Evolutionary conservation across 202 grass and related monocot genomes (phyloP), one percentile per base, ranked within the genome.

Genomic region (Miscanthus sacchariflorus): DNA sequence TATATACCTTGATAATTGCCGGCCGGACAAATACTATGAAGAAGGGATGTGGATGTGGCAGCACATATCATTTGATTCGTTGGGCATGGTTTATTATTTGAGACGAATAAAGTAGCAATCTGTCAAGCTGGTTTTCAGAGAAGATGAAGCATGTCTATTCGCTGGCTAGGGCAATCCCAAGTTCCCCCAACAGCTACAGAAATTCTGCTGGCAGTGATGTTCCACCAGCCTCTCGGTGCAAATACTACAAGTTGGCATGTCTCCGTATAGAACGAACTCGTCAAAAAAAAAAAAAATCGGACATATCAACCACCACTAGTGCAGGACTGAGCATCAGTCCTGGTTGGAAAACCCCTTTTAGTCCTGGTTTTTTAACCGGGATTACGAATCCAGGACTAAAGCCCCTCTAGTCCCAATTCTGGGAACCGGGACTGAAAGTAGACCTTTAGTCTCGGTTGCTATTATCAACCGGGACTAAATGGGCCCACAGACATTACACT

Each of bases 181-280:
- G 54, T 21, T 23, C 40, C 35, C 50, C 5, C 50, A 82, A 69
- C 59, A 49, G 61, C 24, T 68, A 56, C 70, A 76, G 45, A n/a
- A 50, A 59, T 70, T 76, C 28, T 88, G 61, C 43, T 88, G 48
- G 36, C 4, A 44, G 72, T 46, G 45, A 77, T 70, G 45, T 63
- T 45, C 36, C 56, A 63, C 69, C 81, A 0, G 45, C 3, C 12
- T 54, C 72, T 56, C 50, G 58, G 33, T 69, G 46, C 43, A 50
- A 50, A 50, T 50, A 50, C 48, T 50, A 50, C 12, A 49, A 4
- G 46, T 49, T 49, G 48, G 48, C 14, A 11, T 46, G 13, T 17
- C 48, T 50, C 46, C 46, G 3, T 49, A 14, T 46, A 49, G 12
- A 49, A 14, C 46, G 46, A 44, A 49, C 28, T 30, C 28, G 49